These are phyloP conservation scores for Azolla pinnata DNA, from an alignment of 75 land plant species.

Conservation along the genomic window DNA sequence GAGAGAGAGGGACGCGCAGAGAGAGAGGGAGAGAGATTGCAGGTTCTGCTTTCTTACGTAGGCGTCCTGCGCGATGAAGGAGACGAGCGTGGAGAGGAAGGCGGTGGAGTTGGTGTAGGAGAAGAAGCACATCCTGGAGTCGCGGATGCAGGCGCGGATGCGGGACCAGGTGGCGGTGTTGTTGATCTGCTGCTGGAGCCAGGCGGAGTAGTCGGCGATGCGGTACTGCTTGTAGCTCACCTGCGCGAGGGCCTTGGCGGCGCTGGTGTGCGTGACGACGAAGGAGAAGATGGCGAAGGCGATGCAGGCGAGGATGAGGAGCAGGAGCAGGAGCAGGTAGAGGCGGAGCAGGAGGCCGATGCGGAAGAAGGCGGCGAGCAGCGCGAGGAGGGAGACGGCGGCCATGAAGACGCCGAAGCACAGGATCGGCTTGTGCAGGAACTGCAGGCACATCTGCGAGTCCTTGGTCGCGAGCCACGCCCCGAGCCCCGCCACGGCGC, in stretches of 20 bases:
- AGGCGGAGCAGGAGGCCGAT: conserved; percentile 17
- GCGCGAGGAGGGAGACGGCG: conserved; percentile 24
- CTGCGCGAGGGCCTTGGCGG: conserved; percentile 24
- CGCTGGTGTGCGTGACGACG: conserved; percentile 30
- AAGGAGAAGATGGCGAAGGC: conserved; percentile 36
- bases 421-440: conserved; percentile 25
- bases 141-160: conserved; percentile 28
- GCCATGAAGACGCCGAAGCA: conserved; percentile 21
- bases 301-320: conserved; percentile 26
- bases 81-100: conserved; percentile 4
- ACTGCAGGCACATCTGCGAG: conserved; percentile 21
- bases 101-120: background rate
- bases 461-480: conserved; percentile 24
- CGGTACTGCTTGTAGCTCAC: conserved; percentile 33
- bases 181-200: conserved; percentile 25
- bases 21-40: background rate
- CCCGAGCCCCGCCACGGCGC: conserved; percentile 12
- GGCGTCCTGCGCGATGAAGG: background rate
- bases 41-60: conserved; percentile 1
- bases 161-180: conserved; percentile 19
- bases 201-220: conserved; percentile 27
- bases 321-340: conserved; percentile 26
- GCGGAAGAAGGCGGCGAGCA: conserved; percentile 25
- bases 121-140: conserved; percentile 25
- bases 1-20: background rate